These are phyloP conservation scores for Yamadazyma ubonensis DNA, from an alignment of 805 yeast species.

Conservation along the genomic window DNA sequence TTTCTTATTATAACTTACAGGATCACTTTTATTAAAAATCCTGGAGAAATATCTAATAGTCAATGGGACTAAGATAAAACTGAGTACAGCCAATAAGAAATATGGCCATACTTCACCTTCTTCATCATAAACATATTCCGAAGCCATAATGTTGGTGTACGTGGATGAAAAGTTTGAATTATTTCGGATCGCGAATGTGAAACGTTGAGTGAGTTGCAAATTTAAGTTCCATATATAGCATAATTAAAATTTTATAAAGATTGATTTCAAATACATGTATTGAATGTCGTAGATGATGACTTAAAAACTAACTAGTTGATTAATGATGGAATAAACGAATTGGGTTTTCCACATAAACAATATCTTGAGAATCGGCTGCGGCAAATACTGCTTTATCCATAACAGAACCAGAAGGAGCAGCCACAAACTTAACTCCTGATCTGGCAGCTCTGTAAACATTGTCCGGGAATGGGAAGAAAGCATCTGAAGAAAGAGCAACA, in stretches of 20 bases:
- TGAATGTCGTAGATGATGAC: background rate
- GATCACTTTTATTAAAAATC: slow-evolving; percentile 18
- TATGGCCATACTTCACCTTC: slow-evolving; percentile 92
- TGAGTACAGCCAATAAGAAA: slow-evolving; percentile 70
- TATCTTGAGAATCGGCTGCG: slow-evolving; percentile 88
- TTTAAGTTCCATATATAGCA: background rate
- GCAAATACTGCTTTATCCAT: slow-evolving; percentile 95
- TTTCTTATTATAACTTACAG: slow-evolving; percentile 20
- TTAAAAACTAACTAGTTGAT: background rate
- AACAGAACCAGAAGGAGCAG: slow-evolving; percentile 97
- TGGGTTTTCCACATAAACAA: slow-evolving; percentile 95
- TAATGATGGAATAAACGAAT: slow-evolving; percentile 97
- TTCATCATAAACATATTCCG: slow-evolving; percentile 78
- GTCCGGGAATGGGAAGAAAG: slow-evolving; percentile 99
- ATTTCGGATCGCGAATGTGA: slow-evolving; percentile 3
- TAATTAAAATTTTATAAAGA: background rate
- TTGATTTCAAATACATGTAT: background rate
- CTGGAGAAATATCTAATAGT: slow-evolving; percentile 39
- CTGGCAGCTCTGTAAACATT: slow-evolving; percentile 96
- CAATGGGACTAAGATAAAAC: slow-evolving; percentile 67
- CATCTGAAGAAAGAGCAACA: slow-evolving; percentile 94
- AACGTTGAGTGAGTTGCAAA: slow-evolving; percentile 1
- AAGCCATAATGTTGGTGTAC: slow-evolving; percentile 26
- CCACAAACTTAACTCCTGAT: slow-evolving; percentile 93
- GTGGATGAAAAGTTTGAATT: slow-evolving; percentile 8